phyloP scores from a whole-genome alignment of 768 basidiomycete genomes.

The Boletus barrowsii region DNA sequence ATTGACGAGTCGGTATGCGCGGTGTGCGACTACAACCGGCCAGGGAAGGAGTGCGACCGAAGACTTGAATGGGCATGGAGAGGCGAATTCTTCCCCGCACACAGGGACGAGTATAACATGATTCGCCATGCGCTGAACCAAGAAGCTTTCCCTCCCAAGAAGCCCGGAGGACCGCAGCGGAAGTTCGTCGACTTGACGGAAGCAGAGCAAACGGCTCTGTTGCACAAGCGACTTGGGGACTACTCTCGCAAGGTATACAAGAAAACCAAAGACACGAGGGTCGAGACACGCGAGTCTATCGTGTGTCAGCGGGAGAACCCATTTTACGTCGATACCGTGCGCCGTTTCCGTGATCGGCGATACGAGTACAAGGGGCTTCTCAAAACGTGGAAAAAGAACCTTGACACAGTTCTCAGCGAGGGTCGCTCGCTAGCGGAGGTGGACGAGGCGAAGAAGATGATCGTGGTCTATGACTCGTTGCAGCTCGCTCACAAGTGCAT shows the following conservation, averaged over 20 bases:
- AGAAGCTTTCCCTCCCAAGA: slow-evolving; percentile 84
- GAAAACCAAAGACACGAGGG: slow-evolving; percentile 96
- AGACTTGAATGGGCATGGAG: slow-evolving; percentile 98
- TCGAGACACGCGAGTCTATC: slow-evolving; percentile 90
- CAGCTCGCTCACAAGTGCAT: slow-evolving; percentile 99
- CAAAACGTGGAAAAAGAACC: slow-evolving; percentile 99
- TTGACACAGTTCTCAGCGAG: slow-evolving; percentile 70
- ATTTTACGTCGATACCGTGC: slow-evolving; percentile 98
- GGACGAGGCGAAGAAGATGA: slow-evolving; percentile 98
- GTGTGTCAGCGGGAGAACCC: slow-evolving; percentile 98
- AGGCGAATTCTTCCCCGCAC: slow-evolving; percentile 97
- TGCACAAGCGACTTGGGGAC: slow-evolving; percentile 96
- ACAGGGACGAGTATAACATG: slow-evolving; percentile 98
- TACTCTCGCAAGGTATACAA: slow-evolving; percentile 99
- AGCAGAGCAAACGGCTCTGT: slow-evolving; percentile 84
- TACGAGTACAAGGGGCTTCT: slow-evolving; percentile 99
- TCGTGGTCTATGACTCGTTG: slow-evolving; percentile 95
- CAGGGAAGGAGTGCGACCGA: slow-evolving; percentile 92
- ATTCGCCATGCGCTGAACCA: slow-evolving; percentile 95
- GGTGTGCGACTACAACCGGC: slow-evolving; percentile 96
- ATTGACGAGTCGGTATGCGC: slow-evolving; percentile 96
- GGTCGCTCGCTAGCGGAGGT: slow-evolving; percentile 78
- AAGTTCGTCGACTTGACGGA: slow-evolving; percentile 80
- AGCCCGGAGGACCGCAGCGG: slow-evolving; percentile 67
- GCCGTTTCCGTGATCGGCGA: slow-evolving; percentile 92